Evolutionary conservation across 73 alveolate species (phyloP).

Genomic region (Paramecium pentaurelia): DNA sequence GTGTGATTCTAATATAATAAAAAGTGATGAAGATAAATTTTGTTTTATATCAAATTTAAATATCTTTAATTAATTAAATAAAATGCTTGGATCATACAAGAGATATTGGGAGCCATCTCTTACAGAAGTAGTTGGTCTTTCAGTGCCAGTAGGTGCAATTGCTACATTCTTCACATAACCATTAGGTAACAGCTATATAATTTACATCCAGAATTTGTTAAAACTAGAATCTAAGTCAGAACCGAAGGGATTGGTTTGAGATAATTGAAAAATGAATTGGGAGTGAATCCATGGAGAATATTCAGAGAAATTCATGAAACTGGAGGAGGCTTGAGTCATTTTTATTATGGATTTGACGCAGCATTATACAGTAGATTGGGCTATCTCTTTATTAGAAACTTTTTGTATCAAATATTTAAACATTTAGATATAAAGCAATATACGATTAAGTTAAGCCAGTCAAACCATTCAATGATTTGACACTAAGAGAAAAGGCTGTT

Average conservation of each 20-base stretch:
- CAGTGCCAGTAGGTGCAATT: conserved; percentile 53
- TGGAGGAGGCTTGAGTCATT: conserved; percentile 54
- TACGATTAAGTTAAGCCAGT: conserved; percentile 61
- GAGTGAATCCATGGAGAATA: conserved; percentile 59
- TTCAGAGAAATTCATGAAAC: conserved; percentile 63
- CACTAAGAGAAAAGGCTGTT: conserved; percentile 59
- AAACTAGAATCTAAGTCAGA: conserved; percentile 53
- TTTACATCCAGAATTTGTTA: conserved; percentile 29
- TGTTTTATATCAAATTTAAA: background rate
- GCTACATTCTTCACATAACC: conserved; percentile 56
- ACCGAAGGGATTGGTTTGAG: conserved; percentile 63
- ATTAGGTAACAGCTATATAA: background rate
- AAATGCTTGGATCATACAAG: conserved; percentile 60
- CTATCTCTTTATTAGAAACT: conserved; percentile 58
- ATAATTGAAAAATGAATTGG: conserved; percentile 12
- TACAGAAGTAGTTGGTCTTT: conserved; percentile 47
- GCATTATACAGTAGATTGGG: conserved; percentile 54
- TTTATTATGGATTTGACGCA: conserved; percentile 60
- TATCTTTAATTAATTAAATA: background rate
- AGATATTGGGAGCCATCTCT: conserved; percentile 66
- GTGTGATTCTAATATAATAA: background rate
- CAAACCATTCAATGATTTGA: conserved; percentile 55
- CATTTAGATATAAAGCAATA: conserved; percentile 41
- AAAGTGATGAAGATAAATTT: background rate
- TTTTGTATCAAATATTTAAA: background rate